These are phyloP conservation scores for Chiua sp. DNA, from an alignment of 1,284 basidiomycete species.

Conservation along the genomic window DNA sequence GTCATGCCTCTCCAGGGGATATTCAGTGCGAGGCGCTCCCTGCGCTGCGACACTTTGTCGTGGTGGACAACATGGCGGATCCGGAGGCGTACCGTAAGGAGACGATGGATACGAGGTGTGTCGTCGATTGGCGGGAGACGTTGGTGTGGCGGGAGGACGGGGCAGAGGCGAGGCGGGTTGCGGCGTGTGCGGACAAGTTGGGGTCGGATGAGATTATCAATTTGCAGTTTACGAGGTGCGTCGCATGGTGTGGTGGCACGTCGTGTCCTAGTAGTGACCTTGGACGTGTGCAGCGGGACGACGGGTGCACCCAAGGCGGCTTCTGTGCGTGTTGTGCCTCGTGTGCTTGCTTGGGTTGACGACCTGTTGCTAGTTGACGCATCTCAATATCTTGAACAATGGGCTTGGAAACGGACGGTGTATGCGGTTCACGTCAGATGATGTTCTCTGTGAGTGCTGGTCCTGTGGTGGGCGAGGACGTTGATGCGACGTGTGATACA, in stretches of 20 bases:
- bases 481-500: slow-evolving; percentile 30
- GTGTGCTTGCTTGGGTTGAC: not conserved
- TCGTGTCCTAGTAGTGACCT: slow-evolving; percentile 10
- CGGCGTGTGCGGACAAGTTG: slow-evolving; percentile 46
- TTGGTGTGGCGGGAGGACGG: slow-evolving; percentile 64
- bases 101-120: slow-evolving; percentile 50
- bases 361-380: slow-evolving; percentile 62
- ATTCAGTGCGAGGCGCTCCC: slow-evolving; percentile 70
- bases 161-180: slow-evolving; percentile 46
- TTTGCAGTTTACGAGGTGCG: slow-evolving; percentile 82
- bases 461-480: not conserved
- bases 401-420: slow-evolving; percentile 71
- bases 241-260: not conserved
- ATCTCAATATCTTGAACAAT: slow-evolving; percentile 82
- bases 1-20: slow-evolving; percentile 52
- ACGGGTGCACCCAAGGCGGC: slow-evolving; percentile 83
- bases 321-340: slow-evolving; percentile 51
- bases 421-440: slow-evolving; percentile 68
- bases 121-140: slow-evolving; percentile 71
- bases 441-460: slow-evolving; percentile 60
- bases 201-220: slow-evolving; percentile 77
- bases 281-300: slow-evolving; percentile 63
- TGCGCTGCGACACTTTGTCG: slow-evolving; percentile 65
- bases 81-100: slow-evolving; percentile 45
- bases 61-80: slow-evolving; percentile 66